Conservation (phyloP, 2,329 filamentous ascomycete species). For the Aspergillus chevalieri region DNA sequence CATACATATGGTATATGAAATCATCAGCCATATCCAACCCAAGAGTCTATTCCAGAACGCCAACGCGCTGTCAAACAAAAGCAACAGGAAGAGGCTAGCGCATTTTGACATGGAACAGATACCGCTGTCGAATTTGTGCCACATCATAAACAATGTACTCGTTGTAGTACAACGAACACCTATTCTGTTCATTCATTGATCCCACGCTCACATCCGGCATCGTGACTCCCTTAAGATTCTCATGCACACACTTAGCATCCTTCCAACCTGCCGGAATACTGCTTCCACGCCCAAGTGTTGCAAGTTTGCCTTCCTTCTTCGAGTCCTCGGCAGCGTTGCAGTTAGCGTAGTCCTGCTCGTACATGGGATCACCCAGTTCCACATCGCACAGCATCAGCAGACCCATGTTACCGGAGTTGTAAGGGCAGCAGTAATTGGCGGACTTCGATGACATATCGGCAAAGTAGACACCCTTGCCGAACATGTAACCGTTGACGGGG, state of each 20-base stretch:
- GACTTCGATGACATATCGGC: slow-evolving; percentile 81
- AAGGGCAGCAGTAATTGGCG: slow-evolving; percentile 65
- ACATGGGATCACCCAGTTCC: slow-evolving; percentile 70
- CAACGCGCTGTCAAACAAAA: not conserved
- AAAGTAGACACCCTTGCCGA: slow-evolving; percentile 83
- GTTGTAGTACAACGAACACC: slow-evolving; percentile 27
- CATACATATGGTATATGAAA: no score
- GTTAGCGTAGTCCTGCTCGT: slow-evolving; percentile 52
- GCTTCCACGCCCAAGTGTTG: slow-evolving; percentile 65
- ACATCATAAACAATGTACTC: slow-evolving; percentile 48
- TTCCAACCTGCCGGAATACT: slow-evolving; percentile 66
- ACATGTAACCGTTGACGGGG: slow-evolving; percentile 76
- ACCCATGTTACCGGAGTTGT: slow-evolving; percentile 60
- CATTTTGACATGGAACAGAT: slow-evolving; percentile 42
- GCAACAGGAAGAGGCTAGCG: slow-evolving; percentile 5
- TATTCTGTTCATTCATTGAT: not conserved
- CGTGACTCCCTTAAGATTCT: slow-evolving; percentile 58
- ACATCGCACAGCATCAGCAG: slow-evolving; percentile 79
- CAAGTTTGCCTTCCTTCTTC: slow-evolving; percentile 52
- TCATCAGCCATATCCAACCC: not conserved
- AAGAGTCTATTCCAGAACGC: not conserved
- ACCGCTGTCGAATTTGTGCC: slow-evolving; percentile 42
- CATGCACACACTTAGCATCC: slow-evolving; percentile 63
- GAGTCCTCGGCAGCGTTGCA: slow-evolving; percentile 61
- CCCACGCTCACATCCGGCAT: slow-evolving; percentile 45